Conservation (phyloP, 768 basidiomycete species). For the Boletus tylopilopsis region DNA sequence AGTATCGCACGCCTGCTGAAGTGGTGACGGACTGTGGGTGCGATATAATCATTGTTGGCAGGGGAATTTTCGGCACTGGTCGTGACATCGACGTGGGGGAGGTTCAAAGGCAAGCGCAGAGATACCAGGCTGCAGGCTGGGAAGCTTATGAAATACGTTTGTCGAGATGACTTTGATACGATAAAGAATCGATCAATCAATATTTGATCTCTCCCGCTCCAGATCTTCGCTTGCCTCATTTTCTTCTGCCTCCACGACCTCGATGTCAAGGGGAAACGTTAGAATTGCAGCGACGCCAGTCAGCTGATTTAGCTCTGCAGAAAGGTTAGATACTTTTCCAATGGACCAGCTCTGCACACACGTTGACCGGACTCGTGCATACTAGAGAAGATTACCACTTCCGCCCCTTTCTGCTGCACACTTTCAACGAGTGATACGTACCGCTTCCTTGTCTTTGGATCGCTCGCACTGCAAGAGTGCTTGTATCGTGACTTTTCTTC, state of each 20-base stretch:
- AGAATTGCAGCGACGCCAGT: conserved; percentile 95
- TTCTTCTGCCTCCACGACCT: conserved; percentile 94
- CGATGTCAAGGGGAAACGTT: conserved; percentile 93
- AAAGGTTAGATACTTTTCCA: background rate
- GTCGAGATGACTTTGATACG: conserved; percentile 7
- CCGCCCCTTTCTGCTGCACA: conserved; percentile 84
- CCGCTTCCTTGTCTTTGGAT: conserved; percentile 70
- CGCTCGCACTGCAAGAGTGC: conserved; percentile 58
- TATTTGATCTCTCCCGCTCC: conserved; percentile 15
- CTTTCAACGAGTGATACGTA: conserved; percentile 88
- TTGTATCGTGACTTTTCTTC: background rate
- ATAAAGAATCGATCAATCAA: too few species aligned
- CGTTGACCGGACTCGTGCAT: conserved; percentile 99
- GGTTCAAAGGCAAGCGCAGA: conserved; percentile 63
- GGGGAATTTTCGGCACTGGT: conserved; percentile 82
- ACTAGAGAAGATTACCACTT: conserved; percentile 96
- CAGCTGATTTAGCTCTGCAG: conserved; percentile 87
- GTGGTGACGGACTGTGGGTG: conserved; percentile 80
- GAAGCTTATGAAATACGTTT: conserved; percentile 72
- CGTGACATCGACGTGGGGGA: conserved; percentile 38
- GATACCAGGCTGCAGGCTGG: conserved; percentile 88
- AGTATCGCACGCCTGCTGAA: conserved; percentile 86
- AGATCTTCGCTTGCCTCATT: conserved; percentile 57
- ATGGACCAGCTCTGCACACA: conserved; percentile 38
- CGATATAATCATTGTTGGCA: conserved; percentile 96